These are phyloP conservation scores for Linum usitatissimum DNA, from an alignment of 345 rosid genomes.

Conservation along the genomic window DNA sequence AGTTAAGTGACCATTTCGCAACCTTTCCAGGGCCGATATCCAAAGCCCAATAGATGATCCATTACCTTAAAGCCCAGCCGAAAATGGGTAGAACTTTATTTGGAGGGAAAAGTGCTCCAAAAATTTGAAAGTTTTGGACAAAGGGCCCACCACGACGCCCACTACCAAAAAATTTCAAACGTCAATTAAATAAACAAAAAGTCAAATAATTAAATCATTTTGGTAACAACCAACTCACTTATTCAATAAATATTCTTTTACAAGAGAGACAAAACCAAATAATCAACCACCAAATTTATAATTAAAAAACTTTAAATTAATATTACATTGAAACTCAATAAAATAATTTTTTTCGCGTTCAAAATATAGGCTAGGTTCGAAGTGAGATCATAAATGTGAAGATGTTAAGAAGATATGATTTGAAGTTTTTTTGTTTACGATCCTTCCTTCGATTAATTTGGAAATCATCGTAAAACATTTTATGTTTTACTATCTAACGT, in stretches of 20 bases:
- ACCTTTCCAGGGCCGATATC: background rate
- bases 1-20: too few relatives aligned
- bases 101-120: background rate
- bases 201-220: background rate
- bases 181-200: background rate
- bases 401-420: too few relatives aligned
- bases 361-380: too few relatives aligned
- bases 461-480: too few relatives aligned
- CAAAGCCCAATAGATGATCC: background rate
- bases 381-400: too few relatives aligned
- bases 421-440: too few relatives aligned
- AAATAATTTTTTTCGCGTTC: too few relatives aligned
- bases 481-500: too few relatives aligned
- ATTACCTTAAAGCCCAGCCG: background rate
- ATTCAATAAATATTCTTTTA: background rate
- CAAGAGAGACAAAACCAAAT: background rate
- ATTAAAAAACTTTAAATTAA: too few relatives aligned
- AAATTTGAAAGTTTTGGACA: background rate
- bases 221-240: background rate
- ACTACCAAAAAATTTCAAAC: background rate
- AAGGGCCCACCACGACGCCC: background rate
- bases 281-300: background rate
- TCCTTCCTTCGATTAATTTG: too few relatives aligned
- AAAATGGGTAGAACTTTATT: too few relatives aligned
- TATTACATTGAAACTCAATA: too few relatives aligned